Base-by-base conservation (phyloP, 2,329 filamentous ascomycete genomes). In the Sporothrix variecibatus region DNA sequence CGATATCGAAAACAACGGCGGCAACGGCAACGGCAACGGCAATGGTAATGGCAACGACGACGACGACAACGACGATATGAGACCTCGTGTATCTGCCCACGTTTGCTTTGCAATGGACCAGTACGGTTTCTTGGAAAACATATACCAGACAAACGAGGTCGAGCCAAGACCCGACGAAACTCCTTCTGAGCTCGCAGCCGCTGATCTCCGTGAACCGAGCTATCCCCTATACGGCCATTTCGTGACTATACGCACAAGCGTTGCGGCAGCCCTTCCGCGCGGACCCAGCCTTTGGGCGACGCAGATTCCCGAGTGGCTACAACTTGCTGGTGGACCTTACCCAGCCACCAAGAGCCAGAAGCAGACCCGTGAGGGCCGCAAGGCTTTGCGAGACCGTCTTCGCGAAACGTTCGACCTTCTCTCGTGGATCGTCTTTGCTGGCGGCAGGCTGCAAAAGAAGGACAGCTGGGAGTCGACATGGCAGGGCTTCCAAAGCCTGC, bases 401-500 rank as follows among this genome's bases (percentile, higher is more conserved):
- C 68, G 68, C 9, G 46, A 26, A 3, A 53, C 68, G 7, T 67
- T 71, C 28, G 73, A 74, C 38, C 38, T 43, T 20, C 60, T 74
- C n/a, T 65, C 40, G 15, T 72, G 68, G 68, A 23, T 46, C 8
- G 68, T 74, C 7, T 70, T 60, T 28, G 49, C 34, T 4, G 73
- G 73, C 38, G 43, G 40, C 11, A 34, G n/a, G n/a, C 56, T 73
- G 23, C 38, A 65, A 15, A n/a, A 20, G 4, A 49, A n/a, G 7
- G 70, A 64, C 40, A 38, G 40, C 40, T 74, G 73, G 73, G 73
- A 74, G 40, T 76, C 79, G 40, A 76, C 75, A 9, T 38, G 20
- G 34, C 56, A 71, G 58, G 76, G 76, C 3, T 62, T 75, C 23
- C 15, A 28, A 2, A 28, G 73, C 23, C 67, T 77, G 17, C n/a